These are phyloP conservation scores for Suillus subaureus DNA, from an alignment of 768 basidiomycete species.

Conservation along the genomic window DNA sequence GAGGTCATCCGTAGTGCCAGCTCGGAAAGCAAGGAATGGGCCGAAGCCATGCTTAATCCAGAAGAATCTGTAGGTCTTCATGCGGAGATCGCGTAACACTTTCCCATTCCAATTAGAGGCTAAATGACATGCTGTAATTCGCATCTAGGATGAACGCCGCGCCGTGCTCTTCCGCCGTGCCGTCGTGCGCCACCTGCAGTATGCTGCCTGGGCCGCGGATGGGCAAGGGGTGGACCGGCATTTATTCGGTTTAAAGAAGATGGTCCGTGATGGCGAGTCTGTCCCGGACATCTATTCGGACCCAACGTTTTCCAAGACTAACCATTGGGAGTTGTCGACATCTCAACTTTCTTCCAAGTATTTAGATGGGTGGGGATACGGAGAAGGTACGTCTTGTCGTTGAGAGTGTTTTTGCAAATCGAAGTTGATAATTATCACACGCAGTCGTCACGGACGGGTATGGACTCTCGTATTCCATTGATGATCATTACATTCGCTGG, in stretches of 20 bases:
- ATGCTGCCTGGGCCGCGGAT: conserved; percentile 89
- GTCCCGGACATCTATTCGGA: conserved; percentile 79
- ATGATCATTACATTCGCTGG: conserved; percentile 84
- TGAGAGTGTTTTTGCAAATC: neutral
- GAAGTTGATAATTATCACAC: conserved; percentile 6
- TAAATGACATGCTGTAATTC: neutral
- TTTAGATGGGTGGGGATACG: conserved; percentile 97
- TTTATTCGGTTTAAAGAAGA: conserved; percentile 89
- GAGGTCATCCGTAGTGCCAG: conserved; percentile 92
- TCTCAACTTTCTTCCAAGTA: conserved; percentile 80
- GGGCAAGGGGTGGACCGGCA: conserved; percentile 96
- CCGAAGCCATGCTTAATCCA: conserved; percentile 82
- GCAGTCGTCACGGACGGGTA: conserved; percentile 90
- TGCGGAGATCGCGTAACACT: conserved; percentile 4
- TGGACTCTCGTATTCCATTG: conserved; percentile 90
- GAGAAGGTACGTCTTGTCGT: conserved; percentile 65
- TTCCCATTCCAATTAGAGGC: conserved; percentile 6
- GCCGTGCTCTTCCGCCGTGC: conserved; percentile 74
- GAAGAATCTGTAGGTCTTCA: conserved; percentile 44
- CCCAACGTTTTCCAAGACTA: conserved; percentile 63
- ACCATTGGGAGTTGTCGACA: conserved; percentile 93
- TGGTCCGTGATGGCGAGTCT: conserved; percentile 71
- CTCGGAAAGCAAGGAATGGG: conserved; percentile 82
- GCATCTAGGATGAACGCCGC: conserved; percentile 53
- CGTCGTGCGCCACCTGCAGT: conserved; percentile 80